Percentiles rank a stretch among this genome's conserved stretches.
Evolutionary conservation across 495 filamentous ascomycete species (phyloP).

Genomic region (Podospora appendiculata): DNA sequence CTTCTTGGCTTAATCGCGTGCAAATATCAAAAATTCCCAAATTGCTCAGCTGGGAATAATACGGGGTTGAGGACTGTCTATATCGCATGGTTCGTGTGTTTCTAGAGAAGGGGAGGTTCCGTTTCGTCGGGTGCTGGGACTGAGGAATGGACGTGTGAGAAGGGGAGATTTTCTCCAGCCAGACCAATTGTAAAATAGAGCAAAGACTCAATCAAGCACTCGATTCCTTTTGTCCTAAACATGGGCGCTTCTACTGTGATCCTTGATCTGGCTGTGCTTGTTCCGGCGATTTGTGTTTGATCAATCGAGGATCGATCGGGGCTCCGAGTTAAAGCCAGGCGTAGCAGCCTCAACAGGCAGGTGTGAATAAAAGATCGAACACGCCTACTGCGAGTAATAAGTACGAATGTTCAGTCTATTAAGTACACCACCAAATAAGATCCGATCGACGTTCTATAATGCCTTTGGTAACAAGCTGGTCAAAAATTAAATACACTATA

Average conservation of each 20-base stretch:
- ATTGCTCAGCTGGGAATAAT: constrained; percentile 15
- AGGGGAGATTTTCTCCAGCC: constrained; percentile 30
- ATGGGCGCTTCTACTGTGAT: background rate
- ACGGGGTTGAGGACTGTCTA: constrained; percentile 36
- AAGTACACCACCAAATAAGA: too few species aligned
- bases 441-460: too few species aligned
- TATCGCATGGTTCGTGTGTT: constrained; percentile 40
- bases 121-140: constrained; percentile 32
- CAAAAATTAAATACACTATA: too few species aligned
- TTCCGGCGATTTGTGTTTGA: too few species aligned
- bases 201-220: constrained; percentile 40
- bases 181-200: constrained; percentile 41
- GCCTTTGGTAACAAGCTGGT: too few species aligned
- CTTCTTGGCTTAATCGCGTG: constrained; percentile 51
- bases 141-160: constrained; percentile 28
- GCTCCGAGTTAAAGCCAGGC: too few species aligned
- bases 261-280: too few species aligned
- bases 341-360: too few species aligned
- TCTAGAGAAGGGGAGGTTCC: constrained; percentile 32
- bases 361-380: too few species aligned
- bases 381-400: too few species aligned
- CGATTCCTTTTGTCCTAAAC: constrained; percentile 39
- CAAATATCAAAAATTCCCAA: constrained; percentile 23
- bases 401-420: too few species aligned
- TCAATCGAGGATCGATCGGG: too few species aligned